Conservation (phyloP, 176 grass and related monocot species). For the Pharus latifolius region DNA sequence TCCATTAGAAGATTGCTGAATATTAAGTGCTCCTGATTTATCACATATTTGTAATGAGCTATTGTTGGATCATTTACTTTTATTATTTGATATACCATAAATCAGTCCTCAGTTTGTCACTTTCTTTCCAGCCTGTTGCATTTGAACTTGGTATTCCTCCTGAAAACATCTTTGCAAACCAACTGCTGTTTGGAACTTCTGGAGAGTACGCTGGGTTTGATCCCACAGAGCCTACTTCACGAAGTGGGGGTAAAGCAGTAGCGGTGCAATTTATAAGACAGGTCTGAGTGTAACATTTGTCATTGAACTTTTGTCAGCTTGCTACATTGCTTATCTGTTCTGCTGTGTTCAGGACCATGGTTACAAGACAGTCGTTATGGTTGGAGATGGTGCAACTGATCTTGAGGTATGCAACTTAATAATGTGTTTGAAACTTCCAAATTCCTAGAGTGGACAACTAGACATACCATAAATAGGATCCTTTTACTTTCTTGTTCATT, state of each 20-base stretch:
- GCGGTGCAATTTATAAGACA: slow-evolving; percentile 88
- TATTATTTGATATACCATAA: not conserved
- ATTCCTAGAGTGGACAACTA: not conserved
- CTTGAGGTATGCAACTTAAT: slow-evolving; percentile 45
- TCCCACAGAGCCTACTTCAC: slow-evolving; percentile 67
- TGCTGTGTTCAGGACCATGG: slow-evolving; percentile 22
- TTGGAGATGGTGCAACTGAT: slow-evolving; percentile 95
- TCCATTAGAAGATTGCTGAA: not conserved
- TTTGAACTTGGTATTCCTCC: slow-evolving; percentile 62
- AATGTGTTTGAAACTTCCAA: not conserved
- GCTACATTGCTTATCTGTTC: not conserved
- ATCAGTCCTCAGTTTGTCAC: not conserved
- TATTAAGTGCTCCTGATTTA: not conserved
- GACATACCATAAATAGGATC: not conserved
- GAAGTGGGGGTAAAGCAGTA: slow-evolving; percentile 80
- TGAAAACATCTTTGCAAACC: slow-evolving; percentile 91
- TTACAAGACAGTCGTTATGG: slow-evolving; percentile 58
- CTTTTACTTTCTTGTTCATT: too few relatives aligned
- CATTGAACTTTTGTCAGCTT: not conserved
- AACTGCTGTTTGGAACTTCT: slow-evolving; percentile 57
- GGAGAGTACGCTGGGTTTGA: slow-evolving; percentile 93
- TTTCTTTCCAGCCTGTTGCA: slow-evolving; percentile 63
- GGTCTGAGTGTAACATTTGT: slow-evolving; percentile 14
- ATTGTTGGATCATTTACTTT: not conserved
- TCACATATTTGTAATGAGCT: not conserved